Conservation (phyloP, 176 grass and related monocot species). For the Oryza rufipogon region DNA sequence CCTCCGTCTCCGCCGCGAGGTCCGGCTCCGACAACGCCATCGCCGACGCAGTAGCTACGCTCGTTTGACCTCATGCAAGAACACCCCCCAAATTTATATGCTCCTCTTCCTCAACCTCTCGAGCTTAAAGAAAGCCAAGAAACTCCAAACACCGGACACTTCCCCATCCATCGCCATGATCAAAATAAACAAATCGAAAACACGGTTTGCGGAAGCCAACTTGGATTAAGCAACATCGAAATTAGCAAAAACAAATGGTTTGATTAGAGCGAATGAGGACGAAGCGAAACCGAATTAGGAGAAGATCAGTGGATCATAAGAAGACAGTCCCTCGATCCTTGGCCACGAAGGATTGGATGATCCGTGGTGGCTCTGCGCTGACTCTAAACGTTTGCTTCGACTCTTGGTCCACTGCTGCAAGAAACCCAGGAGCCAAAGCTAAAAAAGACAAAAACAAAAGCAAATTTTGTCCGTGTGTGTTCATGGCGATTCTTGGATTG, state of each 20-base stretch:
- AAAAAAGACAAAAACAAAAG: background rate
- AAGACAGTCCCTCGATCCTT: background rate
- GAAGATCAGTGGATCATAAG: too few species aligned
- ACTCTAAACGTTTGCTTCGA: too few species aligned
- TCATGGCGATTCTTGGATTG: background rate
- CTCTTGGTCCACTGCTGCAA: too few species aligned
- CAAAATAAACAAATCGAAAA: background rate
- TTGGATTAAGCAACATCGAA: background rate
- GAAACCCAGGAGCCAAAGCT: background rate
- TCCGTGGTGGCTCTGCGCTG: too few species aligned
- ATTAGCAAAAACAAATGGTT: too few species aligned
- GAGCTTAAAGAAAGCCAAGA: background rate
- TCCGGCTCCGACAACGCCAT: constrained; percentile 20
- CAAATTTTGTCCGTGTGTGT: background rate
- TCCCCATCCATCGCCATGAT: background rate
- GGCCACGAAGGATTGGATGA: background rate
- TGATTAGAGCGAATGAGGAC: too few species aligned
- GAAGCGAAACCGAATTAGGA: too few species aligned
- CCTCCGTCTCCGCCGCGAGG: constrained; percentile 49
- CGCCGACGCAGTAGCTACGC: background rate
- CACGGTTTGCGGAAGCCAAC: background rate
- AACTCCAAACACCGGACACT: background rate
- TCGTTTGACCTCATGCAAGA: too few species aligned
- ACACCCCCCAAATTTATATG: constrained; percentile 4
- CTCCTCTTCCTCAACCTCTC: background rate